These are phyloP conservation scores for Panicum virgatum DNA, from an alignment of 202 grass and related monocot species.

Conservation along the genomic window DNA sequence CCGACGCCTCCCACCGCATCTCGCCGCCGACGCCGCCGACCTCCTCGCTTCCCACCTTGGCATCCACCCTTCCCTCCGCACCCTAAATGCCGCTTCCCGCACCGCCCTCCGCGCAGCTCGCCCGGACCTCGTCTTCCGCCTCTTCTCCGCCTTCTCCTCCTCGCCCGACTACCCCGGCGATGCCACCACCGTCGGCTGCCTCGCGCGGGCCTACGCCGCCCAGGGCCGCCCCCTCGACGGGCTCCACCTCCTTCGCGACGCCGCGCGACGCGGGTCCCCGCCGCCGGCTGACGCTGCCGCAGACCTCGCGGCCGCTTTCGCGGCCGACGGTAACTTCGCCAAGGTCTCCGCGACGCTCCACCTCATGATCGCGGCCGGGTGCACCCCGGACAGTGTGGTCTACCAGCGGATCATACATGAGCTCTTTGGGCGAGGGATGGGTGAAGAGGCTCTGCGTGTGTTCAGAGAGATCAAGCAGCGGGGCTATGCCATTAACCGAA, in stretches of 20 bases:
- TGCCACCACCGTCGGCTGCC: constrained; percentile 38
- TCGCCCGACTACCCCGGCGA: constrained; percentile 41
- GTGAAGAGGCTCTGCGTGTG: constrained; percentile 58
- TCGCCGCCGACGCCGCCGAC: constrained; percentile 37
- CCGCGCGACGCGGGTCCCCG: constrained; percentile 43
- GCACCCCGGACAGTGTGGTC: constrained; percentile 39
- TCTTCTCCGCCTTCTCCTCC: constrained; percentile 55
- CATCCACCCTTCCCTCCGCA: constrained; percentile 43
- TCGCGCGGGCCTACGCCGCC: constrained; percentile 56
- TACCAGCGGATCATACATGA: constrained; percentile 66
- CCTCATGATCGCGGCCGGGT: constrained; percentile 63
- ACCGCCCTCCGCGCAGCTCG: constrained; percentile 41
- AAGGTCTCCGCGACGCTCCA: constrained; percentile 80
- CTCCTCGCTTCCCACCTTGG: constrained; percentile 37
- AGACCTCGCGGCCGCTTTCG: constrained; percentile 51
- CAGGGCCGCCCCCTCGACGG: constrained; percentile 57
- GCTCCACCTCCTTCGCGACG: constrained; percentile 59
- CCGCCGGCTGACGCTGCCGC: constrained; percentile 35
- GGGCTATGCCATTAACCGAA: constrained; percentile 52
- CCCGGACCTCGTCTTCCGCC: constrained; percentile 62
- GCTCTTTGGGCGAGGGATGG: constrained; percentile 43
- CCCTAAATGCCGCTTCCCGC: constrained; percentile 38
- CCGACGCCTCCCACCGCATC: constrained; percentile 35
- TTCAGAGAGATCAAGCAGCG: constrained; percentile 76
- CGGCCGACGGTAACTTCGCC: constrained; percentile 47